A percentile compares a stretch with the other conserved stretches of the same genome.
Evolutionary conservation across 1,284 basidiomycete species (phyloP).

Genomic region (Rhodotorula mucilaginosa): DNA sequence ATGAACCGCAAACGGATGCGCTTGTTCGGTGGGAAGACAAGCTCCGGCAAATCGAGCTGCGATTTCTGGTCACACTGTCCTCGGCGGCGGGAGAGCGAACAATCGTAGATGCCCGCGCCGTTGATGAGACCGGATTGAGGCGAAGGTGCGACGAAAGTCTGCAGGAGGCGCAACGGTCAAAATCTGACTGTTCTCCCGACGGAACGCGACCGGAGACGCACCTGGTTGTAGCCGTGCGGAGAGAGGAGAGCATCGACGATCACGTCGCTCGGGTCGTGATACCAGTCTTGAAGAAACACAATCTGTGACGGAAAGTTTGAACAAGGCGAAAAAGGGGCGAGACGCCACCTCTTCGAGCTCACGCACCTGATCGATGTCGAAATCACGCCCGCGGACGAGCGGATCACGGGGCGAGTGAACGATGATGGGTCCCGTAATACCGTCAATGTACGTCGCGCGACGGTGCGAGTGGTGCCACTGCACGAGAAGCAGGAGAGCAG

Average conservation of each 20-base stretch:
- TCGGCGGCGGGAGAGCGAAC: constrained; percentile 46
- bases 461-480: constrained; percentile 46
- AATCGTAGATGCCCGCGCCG: constrained; percentile 54
- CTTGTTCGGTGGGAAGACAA: constrained; percentile 45
- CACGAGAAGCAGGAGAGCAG: constrained; percentile 23
- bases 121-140: constrained; percentile 58
- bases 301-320: constrained; percentile 28
- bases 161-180: no score
- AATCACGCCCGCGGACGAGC: constrained; percentile 44
- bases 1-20: constrained; percentile 60
- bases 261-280: constrained; percentile 47
- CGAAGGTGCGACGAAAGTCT: constrained; percentile 44
- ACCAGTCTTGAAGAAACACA: constrained; percentile 54
- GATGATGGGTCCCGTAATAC: constrained; percentile 49
- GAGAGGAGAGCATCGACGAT: constrained; percentile 32
- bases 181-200: constrained; percentile 7
- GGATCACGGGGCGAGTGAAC: constrained; percentile 47
- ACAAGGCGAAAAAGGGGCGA: no score
- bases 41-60: constrained; percentile 33
- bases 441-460: constrained; percentile 54
- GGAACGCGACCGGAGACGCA: constrained; percentile 23
- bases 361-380: constrained; percentile 41
- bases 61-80: constrained; percentile 46
- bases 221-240: constrained; percentile 15
- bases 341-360: no score